Evolutionary conservation across 179 eudicot genomes (phyloP).

Genomic region (Patellifolia procumbens): DNA sequence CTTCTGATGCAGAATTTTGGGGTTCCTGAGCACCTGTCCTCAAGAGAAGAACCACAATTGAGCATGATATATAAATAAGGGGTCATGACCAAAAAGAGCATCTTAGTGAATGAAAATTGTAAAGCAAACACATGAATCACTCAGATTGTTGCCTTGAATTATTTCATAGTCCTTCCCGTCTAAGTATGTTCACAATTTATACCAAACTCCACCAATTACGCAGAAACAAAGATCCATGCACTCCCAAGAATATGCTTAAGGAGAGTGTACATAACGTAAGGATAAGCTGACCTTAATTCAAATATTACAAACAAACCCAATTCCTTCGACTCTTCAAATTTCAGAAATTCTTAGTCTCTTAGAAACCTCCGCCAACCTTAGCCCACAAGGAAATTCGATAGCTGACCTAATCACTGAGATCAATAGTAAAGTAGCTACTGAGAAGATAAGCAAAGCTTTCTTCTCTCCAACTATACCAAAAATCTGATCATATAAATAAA

Average conservation of each 20-base stretch:
- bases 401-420: not conserved
- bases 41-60: conserved; percentile 13
- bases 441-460: not conserved
- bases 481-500: too few species aligned
- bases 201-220: not conserved
- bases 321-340: not conserved
- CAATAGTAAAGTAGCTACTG: not conserved
- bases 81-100: not conserved
- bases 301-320: not conserved
- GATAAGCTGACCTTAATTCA: not conserved
- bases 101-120: not conserved
- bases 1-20: conserved; percentile 40
- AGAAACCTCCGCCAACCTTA: not conserved
- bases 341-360: not conserved
- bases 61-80: not conserved
- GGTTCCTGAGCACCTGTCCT: conserved; percentile 41
- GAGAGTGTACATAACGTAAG: not conserved
- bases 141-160: not conserved
- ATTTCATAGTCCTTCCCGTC: not conserved
- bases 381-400: not conserved
- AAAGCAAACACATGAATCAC: not conserved
- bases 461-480: not conserved
- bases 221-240: not conserved
- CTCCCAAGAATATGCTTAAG: not conserved
- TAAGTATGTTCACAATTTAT: not conserved